Evolutionary conservation across 768 basidiomycete genomes (phyloP).

Genomic region (Stropharia rugosoannulata): DNA sequence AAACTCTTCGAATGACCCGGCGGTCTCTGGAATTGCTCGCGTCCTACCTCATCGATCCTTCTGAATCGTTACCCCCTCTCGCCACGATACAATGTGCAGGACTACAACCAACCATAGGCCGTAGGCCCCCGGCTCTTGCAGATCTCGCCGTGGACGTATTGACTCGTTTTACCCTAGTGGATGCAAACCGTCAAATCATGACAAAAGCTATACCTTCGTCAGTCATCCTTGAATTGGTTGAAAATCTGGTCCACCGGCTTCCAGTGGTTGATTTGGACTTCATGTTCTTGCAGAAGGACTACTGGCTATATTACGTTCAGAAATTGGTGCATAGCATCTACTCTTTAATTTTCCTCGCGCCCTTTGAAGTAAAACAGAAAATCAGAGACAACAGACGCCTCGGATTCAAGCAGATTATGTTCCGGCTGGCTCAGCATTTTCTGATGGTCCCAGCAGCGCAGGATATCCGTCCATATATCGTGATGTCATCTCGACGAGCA

Average conservation of each 20-base stretch:
- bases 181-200: constrained; percentile 76
- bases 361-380: constrained; percentile 68
- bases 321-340: constrained; percentile 82
- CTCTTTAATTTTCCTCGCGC: constrained; percentile 80
- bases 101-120: constrained; percentile 33
- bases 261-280: constrained; percentile 80
- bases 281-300: constrained; percentile 52
- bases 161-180: constrained; percentile 72
- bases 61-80: constrained; percentile 64
- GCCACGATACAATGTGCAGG: constrained; percentile 56
- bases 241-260: constrained; percentile 77
- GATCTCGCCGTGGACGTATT: constrained; percentile 86
- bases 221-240: constrained; percentile 62
- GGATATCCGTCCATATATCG: constrained; percentile 53
- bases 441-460: constrained; percentile 40
- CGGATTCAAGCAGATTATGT: constrained; percentile 68
- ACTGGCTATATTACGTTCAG: constrained; percentile 79
- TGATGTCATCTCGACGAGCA: constrained; percentile 60
- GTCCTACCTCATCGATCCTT: constrained; percentile 72
- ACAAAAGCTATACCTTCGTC: constrained; percentile 55
- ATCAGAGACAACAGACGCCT: constrained; percentile 67
- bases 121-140: constrained; percentile 57
- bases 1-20: constrained; percentile 47
- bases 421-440: constrained; percentile 70
- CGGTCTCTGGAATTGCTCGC: constrained; percentile 67